These are phyloP conservation scores for Theobroma cacao DNA, from an alignment of 345 rosid genomes.

Conservation along the genomic window DNA sequence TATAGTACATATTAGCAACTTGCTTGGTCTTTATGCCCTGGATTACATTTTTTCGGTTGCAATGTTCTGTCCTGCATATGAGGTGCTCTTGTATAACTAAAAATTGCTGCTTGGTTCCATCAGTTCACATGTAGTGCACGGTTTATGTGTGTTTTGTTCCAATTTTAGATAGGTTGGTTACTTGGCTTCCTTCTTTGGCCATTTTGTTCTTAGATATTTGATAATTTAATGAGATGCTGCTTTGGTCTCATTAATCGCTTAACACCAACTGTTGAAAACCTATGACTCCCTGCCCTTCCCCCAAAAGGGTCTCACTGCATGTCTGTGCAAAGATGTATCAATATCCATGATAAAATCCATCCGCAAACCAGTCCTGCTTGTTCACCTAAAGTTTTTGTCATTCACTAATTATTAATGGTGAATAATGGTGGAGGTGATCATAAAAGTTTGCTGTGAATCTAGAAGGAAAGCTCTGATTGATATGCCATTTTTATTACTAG, in stretches of 20 bases:
- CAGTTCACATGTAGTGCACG: background rate
- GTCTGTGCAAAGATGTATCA: background rate
- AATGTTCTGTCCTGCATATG: background rate
- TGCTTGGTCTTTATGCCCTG: too few relatives aligned
- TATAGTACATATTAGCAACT: background rate
- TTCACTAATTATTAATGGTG: background rate
- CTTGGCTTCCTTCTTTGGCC: background rate
- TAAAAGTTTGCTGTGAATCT: background rate
- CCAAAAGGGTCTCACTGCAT: background rate
- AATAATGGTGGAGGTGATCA: slow-evolving; percentile 1
- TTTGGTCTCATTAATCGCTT: too few relatives aligned
- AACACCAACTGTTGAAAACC: too few relatives aligned
- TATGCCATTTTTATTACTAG: background rate
- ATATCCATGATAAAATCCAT: background rate
- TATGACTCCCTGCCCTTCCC: background rate
- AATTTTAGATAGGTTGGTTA: background rate
- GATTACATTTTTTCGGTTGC: background rate
- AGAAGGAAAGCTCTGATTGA: background rate
- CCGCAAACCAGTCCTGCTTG: background rate
- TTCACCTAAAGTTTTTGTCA: background rate
- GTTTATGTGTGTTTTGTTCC: background rate
- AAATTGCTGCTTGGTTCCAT: background rate
- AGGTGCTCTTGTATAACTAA: background rate
- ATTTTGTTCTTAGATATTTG: background rate
- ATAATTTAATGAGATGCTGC: background rate